These are phyloP conservation scores for Boletus reticulatus DNA, from an alignment of 768 basidiomycete genomes.

Conservation along the genomic window DNA sequence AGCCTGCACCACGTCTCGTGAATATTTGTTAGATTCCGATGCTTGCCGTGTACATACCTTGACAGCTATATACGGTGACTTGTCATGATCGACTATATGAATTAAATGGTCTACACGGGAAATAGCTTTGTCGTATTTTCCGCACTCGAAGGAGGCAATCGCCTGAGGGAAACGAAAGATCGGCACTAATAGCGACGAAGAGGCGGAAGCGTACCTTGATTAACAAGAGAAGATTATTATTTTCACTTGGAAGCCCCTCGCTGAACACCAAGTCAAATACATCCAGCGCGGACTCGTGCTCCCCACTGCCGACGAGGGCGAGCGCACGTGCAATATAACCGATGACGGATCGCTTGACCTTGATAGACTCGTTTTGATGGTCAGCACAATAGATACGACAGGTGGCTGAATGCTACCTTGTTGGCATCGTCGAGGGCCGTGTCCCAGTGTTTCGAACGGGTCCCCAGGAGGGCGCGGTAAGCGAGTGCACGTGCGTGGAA, in stretches of 20 bases:
- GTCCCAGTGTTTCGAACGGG: background rate
- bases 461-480: background rate
- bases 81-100: no score
- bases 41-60: no score
- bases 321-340: slow-evolving; percentile 9
- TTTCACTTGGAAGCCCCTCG: background rate
- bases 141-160: background rate
- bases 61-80: no score
- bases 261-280: slow-evolving; percentile 5
- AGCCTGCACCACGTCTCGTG: no score
- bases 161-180: background rate
- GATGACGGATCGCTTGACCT: background rate
- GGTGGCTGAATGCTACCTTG: background rate
- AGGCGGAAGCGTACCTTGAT: background rate
- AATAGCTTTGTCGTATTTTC: no score
- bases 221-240: background rate
- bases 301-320: background rate
- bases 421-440: slow-evolving; percentile 7
- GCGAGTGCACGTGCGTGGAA: slow-evolving; percentile 1
- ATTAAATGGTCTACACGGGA: no score
- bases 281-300: background rate
- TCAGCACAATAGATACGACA: background rate
- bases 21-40: no score
- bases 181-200: background rate
- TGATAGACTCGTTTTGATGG: background rate